Base-by-base conservation (phyloP, 192 early-diverging fungal species). In the Glomus cerebriforme region DNA sequence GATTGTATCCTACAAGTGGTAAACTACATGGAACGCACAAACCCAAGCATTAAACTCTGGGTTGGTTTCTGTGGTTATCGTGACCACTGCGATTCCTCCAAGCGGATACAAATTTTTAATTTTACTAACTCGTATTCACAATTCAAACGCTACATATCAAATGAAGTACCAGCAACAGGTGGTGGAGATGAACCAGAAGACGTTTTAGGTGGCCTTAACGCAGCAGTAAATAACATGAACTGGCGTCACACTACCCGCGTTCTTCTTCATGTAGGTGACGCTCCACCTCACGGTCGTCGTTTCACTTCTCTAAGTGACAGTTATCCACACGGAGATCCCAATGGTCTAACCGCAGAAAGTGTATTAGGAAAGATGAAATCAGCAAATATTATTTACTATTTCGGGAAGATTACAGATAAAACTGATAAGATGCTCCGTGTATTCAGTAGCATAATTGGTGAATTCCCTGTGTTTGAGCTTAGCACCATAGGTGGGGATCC, bases 201-300 rank as follows among this genome's bases (percentile, higher is more conserved):
- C 35, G 77, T 78, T 13, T 13, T 78, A n/a, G 77, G 77, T 24
- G 77, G 77, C n/a, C n/a, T n/a, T n/a, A n/a, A n/a, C n/a, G n/a
- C n/a, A n/a, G n/a, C n/a, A n/a, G n/a, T n/a, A n/a, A n/a, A n/a
- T 78, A 5, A 24, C 31, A 66, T 78, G 45, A 49, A 6, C 7
- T 78, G 77, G 77, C 15, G 8, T 22, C 47, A 45, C 13, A 45
- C 45, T 6, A 69, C 68, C 8, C 43, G 77, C 13, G 32, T 78
- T 17, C 26, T 78, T 43, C n/a, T 78, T 24, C 77, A 78, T 6
- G 27, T 78, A 2, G 77, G 60, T 24, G 77, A 78, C 13, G 32
- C n/a, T 32, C 77, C 77, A 26, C 65, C 77, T 1, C 77, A 78
- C 43, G 77, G 77, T 31, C 26, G 27, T 69, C 43, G n/a, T 17